Conservation (phyloP, 306 rosid genomes). For the Ammopiptanthus mongolicus region DNA sequence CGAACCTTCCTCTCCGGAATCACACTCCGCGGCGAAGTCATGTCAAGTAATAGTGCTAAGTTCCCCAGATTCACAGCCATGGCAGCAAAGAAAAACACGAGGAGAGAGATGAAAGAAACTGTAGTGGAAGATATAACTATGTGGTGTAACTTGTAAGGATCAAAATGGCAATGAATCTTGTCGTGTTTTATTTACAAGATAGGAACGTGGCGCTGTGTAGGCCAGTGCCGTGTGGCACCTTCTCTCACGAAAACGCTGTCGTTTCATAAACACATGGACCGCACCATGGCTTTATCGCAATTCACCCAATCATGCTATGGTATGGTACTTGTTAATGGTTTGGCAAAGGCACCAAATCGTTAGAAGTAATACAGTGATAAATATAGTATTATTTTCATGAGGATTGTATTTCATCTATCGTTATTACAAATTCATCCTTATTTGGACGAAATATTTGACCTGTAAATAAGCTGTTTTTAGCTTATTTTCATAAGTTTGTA, state of each 20-base stretch:
- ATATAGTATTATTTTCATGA: no score
- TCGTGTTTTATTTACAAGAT: not conserved
- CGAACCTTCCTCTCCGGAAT: slow-evolving; percentile 53
- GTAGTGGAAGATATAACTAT: slow-evolving; percentile 32
- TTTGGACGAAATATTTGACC: no score
- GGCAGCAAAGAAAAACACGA: not conserved
- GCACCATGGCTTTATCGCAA: not conserved
- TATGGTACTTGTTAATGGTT: no score
- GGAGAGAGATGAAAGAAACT: not conserved
- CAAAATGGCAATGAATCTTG: slow-evolving; percentile 14
- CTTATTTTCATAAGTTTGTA: no score
- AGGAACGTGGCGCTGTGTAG: slow-evolving; percentile 29
- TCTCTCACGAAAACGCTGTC: slow-evolving; percentile 25
- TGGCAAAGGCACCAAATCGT: no score
- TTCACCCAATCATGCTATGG: no score
- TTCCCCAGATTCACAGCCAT: slow-evolving; percentile 79
- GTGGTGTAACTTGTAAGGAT: slow-evolving; percentile 10
- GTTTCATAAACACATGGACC: slow-evolving; percentile 10
- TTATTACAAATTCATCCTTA: no score
- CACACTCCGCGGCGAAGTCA: slow-evolving; percentile 41
- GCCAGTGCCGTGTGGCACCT: slow-evolving; percentile 40
- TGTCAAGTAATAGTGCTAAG: slow-evolving; percentile 60
- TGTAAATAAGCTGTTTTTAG: no score
- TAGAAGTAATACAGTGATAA: no score
- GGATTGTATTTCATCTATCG: no score